Percentiles rank a stretch among this genome's conserved stretches.
phyloP scores from a whole-genome alignment of 1,284 basidiomycete species.

The Trichosporon ovoides region DNA sequence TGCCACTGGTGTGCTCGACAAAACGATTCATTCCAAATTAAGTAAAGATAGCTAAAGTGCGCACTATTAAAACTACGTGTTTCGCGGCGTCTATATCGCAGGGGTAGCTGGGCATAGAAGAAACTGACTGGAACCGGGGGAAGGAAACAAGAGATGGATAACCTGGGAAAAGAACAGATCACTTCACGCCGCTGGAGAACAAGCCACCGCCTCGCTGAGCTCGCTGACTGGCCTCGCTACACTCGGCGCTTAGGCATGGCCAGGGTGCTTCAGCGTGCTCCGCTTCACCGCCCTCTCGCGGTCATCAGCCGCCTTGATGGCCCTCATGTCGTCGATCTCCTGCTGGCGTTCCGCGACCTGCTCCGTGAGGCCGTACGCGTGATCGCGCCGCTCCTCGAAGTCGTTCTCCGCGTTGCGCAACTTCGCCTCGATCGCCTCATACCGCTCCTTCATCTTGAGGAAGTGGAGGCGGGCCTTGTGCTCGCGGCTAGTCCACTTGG shows the following conservation, averaged over 20 bases:
- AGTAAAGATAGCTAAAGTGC: no score
- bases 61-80: no score
- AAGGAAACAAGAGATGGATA: no score
- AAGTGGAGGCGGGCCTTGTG: constrained; percentile 49
- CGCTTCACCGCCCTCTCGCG: constrained; percentile 50
- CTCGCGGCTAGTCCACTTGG: constrained; percentile 47
- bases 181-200: no score
- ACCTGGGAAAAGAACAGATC: no score
- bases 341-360: constrained; percentile 41
- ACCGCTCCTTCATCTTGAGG: constrained; percentile 49
- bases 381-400: constrained; percentile 46
- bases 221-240: no score
- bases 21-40: no score
- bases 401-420: constrained; percentile 47
- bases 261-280: constrained; percentile 47
- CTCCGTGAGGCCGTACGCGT: constrained; percentile 41
- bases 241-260: constrained; percentile 44
- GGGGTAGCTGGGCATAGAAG: no score
- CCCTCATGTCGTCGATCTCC: constrained; percentile 50
- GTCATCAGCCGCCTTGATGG: constrained; percentile 51
- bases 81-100: no score
- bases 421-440: constrained; percentile 45
- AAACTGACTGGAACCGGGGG: no score
- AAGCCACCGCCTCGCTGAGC: no score
- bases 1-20: no score